phyloP scores from a whole-genome alignment of 2,329 filamentous ascomycete species.

The Fusarium irregulare region DNA sequence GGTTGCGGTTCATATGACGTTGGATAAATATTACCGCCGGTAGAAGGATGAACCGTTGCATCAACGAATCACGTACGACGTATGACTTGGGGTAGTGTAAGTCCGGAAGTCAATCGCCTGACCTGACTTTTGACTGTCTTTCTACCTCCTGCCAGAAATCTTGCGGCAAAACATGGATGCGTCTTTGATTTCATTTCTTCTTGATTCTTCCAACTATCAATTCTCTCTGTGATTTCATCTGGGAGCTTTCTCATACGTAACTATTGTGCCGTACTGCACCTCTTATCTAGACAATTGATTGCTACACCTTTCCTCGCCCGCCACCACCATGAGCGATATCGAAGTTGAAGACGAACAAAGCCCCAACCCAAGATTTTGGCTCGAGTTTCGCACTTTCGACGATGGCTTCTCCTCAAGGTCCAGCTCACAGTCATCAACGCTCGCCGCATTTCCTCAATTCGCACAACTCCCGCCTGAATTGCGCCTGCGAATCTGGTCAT shows the following conservation, averaged over 20 bases:
- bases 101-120: conserved; percentile 39
- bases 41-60: neutral
- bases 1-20: neutral
- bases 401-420: conserved; percentile 51
- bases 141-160: neutral
- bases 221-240: neutral
- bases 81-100: conserved; percentile 27
- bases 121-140: conserved; percentile 8
- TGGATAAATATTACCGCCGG: neutral
- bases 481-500: conserved; percentile 61
- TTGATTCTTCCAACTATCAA: conserved; percentile 14
- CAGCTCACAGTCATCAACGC: conserved; percentile 6
- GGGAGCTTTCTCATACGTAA: neutral
- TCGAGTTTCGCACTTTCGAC: conserved; percentile 59
- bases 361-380: conserved; percentile 54
- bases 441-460: conserved; percentile 53
- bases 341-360: conserved; percentile 42
- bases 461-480: conserved; percentile 58
- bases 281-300: conserved; percentile 12
- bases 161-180: conserved; percentile 26
- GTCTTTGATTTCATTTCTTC: conserved; percentile 22
- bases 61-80: conserved; percentile 17
- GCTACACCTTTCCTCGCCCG: neutral
- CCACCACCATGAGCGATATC: conserved; percentile 39
- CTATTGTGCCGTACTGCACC: neutral